Conservation (phyloP, 768 basidiomycete species). For the Amanita inopinata region DNA sequence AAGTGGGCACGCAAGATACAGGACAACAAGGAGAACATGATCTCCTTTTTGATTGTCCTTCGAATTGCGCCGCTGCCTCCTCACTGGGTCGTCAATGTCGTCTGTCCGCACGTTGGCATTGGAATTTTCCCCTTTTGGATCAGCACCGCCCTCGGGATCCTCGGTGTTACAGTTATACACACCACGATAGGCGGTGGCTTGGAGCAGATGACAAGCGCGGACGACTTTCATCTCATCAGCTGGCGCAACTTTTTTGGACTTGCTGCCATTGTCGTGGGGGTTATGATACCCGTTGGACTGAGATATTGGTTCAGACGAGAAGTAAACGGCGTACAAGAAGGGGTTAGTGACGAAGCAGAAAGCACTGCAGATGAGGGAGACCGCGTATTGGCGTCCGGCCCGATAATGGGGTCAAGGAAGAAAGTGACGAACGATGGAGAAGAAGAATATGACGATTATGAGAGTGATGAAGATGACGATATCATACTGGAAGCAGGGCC, state of each 20-base stretch:
- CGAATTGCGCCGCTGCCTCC: constrained; percentile 92
- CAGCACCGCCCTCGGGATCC: constrained; percentile 82
- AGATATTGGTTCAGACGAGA: constrained; percentile 74
- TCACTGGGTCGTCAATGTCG: constrained; percentile 92
- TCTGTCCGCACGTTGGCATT: constrained; percentile 90
- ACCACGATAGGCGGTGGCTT: constrained; percentile 90
- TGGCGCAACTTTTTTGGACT: constrained; percentile 85
- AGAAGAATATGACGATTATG: constrained; percentile 28
- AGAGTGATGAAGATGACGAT: constrained; percentile 52
- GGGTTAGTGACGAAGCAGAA: constrained; percentile 13
- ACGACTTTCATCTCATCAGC: constrained; percentile 90
- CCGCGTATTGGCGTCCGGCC: constrained; percentile 49
- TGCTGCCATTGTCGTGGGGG: constrained; percentile 78
- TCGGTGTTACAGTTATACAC: constrained; percentile 89
- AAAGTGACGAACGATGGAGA: constrained; percentile 24
- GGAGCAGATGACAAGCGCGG: constrained; percentile 90
- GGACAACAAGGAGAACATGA: constrained; percentile 72
- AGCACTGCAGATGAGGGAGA: too few relatives aligned
- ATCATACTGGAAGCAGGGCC: constrained; percentile 72
- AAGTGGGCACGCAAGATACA: constrained; percentile 73
- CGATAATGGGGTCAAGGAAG: constrained; percentile 33
- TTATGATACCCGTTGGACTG: constrained; percentile 87
- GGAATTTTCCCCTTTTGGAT: constrained; percentile 79
- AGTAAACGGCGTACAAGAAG: constrained; percentile 20
- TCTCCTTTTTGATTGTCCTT: constrained; percentile 90